Evolutionary conservation across 345 rosid species (phyloP), one percentile per base, ranked within the genome.

Genomic region (Corymbia maculata): DNA sequence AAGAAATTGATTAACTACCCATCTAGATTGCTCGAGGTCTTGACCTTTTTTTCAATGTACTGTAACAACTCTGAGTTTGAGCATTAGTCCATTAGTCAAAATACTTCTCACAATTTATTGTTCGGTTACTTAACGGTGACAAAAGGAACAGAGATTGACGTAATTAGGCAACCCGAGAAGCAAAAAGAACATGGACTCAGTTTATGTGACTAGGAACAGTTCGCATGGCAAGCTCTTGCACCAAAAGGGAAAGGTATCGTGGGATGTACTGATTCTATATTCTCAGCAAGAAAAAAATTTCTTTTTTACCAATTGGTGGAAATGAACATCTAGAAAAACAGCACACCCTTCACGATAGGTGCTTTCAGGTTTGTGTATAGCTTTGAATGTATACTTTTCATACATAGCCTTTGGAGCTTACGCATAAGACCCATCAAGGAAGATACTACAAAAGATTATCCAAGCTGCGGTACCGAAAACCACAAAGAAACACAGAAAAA

Each of bases 361-460:
- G 36, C 82, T 70, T 19, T 17, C 14, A 19, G 82, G 26, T 70
- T 36, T 70, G 32, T 70, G 45, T 32, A 32, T 70, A 32, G 80
- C 47, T 32, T 42, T 70, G 80, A 70, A 36, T 36, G 47, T 17
- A 36, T 19, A 47, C 79, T 79, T 42, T 89, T 87, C 57, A 86
- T 79, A 88, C 26, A 30, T 32, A 17, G 19, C 82, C 44, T 70
- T 70, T 36, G 92, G 95, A 92, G 89, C 88, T 93, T 57, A 85
- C 53, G 51, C 79, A 59, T 49, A 93, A 84, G 96, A 94, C 88
- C 91, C 93, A 12, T 90, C 94, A 24, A 95, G 94, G 88, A 93
- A 92, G 53, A 90, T 95, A 59, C 57, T 87, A 19, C 94, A 92
- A 91, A 91, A 91, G 59, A 93, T 94, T 87, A 91, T 93, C 92